phyloP scores from a whole-genome alignment of 176 grass and related monocot species.

The Bromus sterilis region DNA sequence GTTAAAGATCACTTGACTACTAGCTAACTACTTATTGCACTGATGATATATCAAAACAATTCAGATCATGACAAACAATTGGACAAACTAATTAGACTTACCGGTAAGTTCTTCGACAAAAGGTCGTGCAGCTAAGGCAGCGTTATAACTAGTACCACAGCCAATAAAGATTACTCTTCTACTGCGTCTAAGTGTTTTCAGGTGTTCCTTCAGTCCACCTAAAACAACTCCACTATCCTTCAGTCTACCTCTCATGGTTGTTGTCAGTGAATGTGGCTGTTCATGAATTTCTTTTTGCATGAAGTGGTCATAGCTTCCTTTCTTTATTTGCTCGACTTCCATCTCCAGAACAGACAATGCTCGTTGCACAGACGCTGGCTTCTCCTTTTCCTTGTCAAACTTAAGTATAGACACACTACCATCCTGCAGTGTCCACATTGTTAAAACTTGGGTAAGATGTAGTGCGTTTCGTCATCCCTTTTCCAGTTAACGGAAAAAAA shows the following conservation, averaged over 20 bases:
- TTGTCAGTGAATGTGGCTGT: slow-evolving; percentile 80
- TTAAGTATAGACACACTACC: slow-evolving; percentile 83
- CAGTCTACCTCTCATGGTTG: slow-evolving; percentile 90
- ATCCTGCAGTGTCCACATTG: slow-evolving; percentile 41
- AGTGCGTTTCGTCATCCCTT: neutral
- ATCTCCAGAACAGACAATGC: slow-evolving; percentile 94
- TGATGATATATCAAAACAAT: neutral
- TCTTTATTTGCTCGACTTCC: slow-evolving; percentile 99
- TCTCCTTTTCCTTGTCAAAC: slow-evolving; percentile 78
- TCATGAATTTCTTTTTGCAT: slow-evolving; percentile 99
- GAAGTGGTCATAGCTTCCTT: slow-evolving; percentile 84
- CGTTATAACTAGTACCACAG: slow-evolving; percentile 94
- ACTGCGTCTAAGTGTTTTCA: slow-evolving; percentile 80
- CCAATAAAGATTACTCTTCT: slow-evolving; percentile 86
- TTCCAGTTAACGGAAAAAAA: neutral
- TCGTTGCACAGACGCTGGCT: slow-evolving; percentile 77
- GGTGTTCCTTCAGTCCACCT: slow-evolving; percentile 80
- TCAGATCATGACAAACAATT: neutral
- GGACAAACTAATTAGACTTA: slow-evolving; percentile 15
- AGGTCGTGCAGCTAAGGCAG: slow-evolving; percentile 77
- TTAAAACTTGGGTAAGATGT: neutral
- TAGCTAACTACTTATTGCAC: neutral
- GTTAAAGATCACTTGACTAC: neutral
- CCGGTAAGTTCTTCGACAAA: slow-evolving; percentile 86
- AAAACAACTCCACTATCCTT: slow-evolving; percentile 72